Percentiles rank a stretch among this genome's conserved stretches.
Evolutionary conservation across 2,329 filamentous ascomycete species (phyloP).

Genomic region (Pseudocercospora cruenta): DNA sequence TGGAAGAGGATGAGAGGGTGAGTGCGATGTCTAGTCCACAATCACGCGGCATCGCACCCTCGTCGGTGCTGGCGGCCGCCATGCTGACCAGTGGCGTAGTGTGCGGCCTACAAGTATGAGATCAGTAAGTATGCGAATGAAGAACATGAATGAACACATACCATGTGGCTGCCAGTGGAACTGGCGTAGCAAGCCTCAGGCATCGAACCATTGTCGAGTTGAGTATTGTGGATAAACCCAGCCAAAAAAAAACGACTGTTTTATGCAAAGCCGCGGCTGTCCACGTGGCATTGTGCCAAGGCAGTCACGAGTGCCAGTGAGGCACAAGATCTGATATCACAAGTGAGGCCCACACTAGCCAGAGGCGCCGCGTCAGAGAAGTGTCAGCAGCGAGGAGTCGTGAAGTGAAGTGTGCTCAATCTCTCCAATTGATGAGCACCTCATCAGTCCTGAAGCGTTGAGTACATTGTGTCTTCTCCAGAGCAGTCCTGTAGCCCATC

Average conservation of each 20-base stretch:
- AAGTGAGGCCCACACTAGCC: background rate
- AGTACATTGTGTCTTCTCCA: conserved; percentile 77
- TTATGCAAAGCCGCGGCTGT: background rate
- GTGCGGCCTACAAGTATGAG: background rate
- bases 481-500: conserved; percentile 74
- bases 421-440: conserved; percentile 54
- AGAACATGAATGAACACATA: background rate
- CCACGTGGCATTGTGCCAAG: background rate
- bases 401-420: conserved; percentile 33
- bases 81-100: background rate
- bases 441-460: conserved; percentile 57
- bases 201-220: background rate
- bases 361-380: too few species aligned
- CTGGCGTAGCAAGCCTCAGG: background rate
- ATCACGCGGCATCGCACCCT: background rate
- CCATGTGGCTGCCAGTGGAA: background rate
- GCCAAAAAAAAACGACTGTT: too few species aligned
- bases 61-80: background rate
- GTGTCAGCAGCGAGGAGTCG: background rate
- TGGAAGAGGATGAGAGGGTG: conserved; percentile 15
- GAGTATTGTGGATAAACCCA: background rate
- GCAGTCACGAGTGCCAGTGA: conserved; percentile 5
- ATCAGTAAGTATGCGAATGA: background rate
- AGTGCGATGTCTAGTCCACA: conserved; percentile 5
- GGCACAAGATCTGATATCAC: background rate